phyloP scores from a whole-genome alignment of 371 early-diverging fungal species.

The Ordospora colligata region DNA sequence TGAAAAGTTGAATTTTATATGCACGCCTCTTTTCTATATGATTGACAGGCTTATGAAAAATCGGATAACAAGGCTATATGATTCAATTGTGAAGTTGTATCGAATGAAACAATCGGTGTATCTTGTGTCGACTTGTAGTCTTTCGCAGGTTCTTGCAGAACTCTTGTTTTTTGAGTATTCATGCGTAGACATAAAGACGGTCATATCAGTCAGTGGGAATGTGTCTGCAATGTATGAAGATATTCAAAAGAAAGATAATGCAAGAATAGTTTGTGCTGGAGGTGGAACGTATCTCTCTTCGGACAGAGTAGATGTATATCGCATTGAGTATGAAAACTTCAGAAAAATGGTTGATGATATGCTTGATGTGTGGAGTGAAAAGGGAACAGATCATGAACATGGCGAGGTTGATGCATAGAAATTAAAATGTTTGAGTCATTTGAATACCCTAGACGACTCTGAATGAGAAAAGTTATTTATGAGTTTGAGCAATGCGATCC shows the following conservation, averaged over 20 bases:
- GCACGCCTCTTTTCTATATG: slow-evolving; percentile 6
- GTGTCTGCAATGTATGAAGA: neutral
- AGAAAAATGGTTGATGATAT: neutral
- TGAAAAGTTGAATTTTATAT: slow-evolving; percentile 5
- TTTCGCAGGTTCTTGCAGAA: slow-evolving; percentile 18
- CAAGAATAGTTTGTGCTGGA: slow-evolving; percentile 12
- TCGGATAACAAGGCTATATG: slow-evolving; percentile 15
- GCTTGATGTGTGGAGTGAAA: neutral
- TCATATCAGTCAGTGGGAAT: neutral
- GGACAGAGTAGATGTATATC: neutral
- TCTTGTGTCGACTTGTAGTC: neutral
- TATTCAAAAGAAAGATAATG: neutral
- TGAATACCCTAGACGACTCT: neutral
- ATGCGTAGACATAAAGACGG: neutral
- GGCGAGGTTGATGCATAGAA: neutral
- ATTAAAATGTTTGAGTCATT: neutral
- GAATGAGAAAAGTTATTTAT: slow-evolving; percentile 57
- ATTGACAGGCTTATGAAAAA: slow-evolving; percentile 23
- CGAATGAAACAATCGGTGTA: neutral
- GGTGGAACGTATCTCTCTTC: neutral
- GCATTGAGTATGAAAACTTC: slow-evolving; percentile 2
- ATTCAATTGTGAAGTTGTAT: slow-evolving; percentile 9
- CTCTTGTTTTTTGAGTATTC: slow-evolving; percentile 29
- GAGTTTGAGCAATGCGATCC: slow-evolving; percentile 98
- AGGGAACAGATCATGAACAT: neutral